Conservation (phyloP, 805 yeast species). For the Wickerhamomyces chambardii region DNA sequence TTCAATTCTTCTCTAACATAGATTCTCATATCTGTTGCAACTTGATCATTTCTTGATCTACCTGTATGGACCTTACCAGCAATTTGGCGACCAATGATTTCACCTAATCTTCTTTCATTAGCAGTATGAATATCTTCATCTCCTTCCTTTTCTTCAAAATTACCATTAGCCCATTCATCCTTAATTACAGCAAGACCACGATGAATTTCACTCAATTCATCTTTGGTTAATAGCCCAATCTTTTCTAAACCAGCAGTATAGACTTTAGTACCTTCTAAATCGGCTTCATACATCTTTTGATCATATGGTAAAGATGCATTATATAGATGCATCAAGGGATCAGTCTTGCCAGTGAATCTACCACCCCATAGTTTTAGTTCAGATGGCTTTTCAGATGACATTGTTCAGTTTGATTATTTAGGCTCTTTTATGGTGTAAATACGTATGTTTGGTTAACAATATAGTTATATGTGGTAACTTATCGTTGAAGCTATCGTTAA, state of each 20-base stretch:
- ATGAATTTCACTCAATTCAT: slow-evolving; percentile 77
- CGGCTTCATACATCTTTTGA: slow-evolving; percentile 90
- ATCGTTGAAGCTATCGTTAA: too few relatives aligned
- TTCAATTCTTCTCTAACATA: slow-evolving; percentile 73
- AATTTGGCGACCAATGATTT: slow-evolving; percentile 84
- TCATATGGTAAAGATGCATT: slow-evolving; percentile 97
- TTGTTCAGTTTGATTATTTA: too few relatives aligned
- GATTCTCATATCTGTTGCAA: slow-evolving; percentile 97
- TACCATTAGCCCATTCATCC: slow-evolving; percentile 70
- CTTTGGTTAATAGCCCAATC: slow-evolving; percentile 60
- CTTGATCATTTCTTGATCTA: slow-evolving; percentile 96
- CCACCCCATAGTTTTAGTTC: slow-evolving; percentile 95
- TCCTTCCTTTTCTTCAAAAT: slow-evolving; percentile 70
- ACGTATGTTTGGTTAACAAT: too few relatives aligned
- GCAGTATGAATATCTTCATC: slow-evolving; percentile 99
- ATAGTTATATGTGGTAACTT: too few relatives aligned
- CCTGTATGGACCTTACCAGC: slow-evolving; percentile 99
- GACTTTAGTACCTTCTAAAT: slow-evolving; percentile 87
- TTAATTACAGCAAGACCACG: slow-evolving; percentile 65
- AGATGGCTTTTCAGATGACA: slow-evolving; percentile 29
- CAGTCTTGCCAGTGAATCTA: slow-evolving; percentile 93
- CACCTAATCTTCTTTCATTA: slow-evolving; percentile 95
- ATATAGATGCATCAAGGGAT: slow-evolving; percentile 95
- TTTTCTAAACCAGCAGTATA: slow-evolving; percentile 84
- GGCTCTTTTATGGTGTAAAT: too few relatives aligned